Evolutionary conservation across 2,329 filamentous ascomycete species (phyloP).

Genomic region (Sporothrix phasma): DNA sequence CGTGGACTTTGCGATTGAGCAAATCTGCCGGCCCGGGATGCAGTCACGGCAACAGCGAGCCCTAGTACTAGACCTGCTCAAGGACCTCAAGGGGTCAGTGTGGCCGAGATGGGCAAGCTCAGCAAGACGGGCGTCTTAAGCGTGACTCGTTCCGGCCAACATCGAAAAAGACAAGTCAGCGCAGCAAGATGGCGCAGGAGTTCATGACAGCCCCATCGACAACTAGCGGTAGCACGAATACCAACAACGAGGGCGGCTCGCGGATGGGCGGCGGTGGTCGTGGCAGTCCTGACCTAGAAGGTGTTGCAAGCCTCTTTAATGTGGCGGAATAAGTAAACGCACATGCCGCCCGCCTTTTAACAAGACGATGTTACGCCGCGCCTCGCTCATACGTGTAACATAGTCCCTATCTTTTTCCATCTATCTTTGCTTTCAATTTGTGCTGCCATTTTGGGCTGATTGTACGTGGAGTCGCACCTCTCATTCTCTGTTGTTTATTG

Average conservation of each 20-base stretch:
- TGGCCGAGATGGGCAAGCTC: constrained; percentile 87
- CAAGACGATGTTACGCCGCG: no score
- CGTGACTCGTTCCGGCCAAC: constrained; percentile 19
- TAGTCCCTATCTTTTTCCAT: not conserved
- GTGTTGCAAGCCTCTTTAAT: constrained; percentile 42
- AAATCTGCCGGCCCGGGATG: constrained; percentile 47
- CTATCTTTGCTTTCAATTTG: not conserved
- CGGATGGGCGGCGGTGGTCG: constrained; percentile 24
- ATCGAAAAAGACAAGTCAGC: constrained; percentile 32
- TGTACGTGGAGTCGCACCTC: not conserved
- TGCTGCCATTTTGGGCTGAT: not conserved
- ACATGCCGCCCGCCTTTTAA: not conserved
- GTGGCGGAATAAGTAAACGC: not conserved
- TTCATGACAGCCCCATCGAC: constrained; percentile 49
- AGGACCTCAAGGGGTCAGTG: constrained; percentile 83
- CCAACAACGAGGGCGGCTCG: constrained; percentile 10
- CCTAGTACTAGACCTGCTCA: constrained; percentile 73
- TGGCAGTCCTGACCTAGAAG: constrained; percentile 43
- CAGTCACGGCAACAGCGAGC: constrained; percentile 69
- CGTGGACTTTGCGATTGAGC: constrained; percentile 54
- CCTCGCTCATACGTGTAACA: not conserved
- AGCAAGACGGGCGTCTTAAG: constrained; percentile 38
- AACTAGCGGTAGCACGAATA: not conserved
- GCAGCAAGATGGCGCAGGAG: constrained; percentile 54
- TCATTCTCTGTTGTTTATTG: no score